Conservation (phyloP, 2,329 filamentous ascomycete species). For the Cladosporium cucumerinum region DNA sequence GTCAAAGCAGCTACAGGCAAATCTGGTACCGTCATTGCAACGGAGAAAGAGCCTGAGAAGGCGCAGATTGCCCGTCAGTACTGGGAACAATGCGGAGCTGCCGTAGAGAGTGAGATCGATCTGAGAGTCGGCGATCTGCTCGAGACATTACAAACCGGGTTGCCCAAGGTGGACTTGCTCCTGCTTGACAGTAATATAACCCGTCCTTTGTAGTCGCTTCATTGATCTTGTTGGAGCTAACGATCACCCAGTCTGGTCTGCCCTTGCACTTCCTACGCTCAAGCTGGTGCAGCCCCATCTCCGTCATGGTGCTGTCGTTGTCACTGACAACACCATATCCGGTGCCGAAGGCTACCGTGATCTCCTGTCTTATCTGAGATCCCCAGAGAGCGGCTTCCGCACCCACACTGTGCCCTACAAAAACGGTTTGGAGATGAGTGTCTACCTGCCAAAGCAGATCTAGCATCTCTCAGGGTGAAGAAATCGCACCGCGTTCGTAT, state of each 20-base stretch:
- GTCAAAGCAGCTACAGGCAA: background rate
- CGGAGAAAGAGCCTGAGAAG: slow-evolving; percentile 57
- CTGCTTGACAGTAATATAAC: too few relatives aligned
- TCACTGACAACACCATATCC: slow-evolving; percentile 49
- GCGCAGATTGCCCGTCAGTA: slow-evolving; percentile 48
- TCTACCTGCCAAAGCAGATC: background rate
- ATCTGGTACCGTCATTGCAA: slow-evolving; percentile 50
- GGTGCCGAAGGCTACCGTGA: slow-evolving; percentile 45
- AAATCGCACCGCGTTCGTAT: too few relatives aligned
- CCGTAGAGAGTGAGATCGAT: slow-evolving; percentile 52
- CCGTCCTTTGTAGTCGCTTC: too few relatives aligned
- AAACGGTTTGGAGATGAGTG: slow-evolving; percentile 46
- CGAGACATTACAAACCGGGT: too few relatives aligned
- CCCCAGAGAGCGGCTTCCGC: slow-evolving; percentile 49
- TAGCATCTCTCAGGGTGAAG: too few relatives aligned
- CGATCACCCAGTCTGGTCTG: slow-evolving; percentile 58
- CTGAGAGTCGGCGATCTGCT: slow-evolving; percentile 36
- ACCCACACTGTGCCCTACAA: slow-evolving; percentile 49
- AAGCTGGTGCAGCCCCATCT: slow-evolving; percentile 46
- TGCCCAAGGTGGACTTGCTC: too few relatives aligned
- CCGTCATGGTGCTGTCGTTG: slow-evolving; percentile 46
- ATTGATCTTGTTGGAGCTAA: slow-evolving; percentile 39
- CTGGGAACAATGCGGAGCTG: slow-evolving; percentile 52
- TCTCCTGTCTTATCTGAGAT: slow-evolving; percentile 45
- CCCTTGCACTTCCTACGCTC: slow-evolving; percentile 53